Percentiles rank a stretch among this genome's conserved stretches.
Evolutionary conservation across 768 basidiomycete genomes (phyloP).

Genomic region (Podaxis sp.): DNA sequence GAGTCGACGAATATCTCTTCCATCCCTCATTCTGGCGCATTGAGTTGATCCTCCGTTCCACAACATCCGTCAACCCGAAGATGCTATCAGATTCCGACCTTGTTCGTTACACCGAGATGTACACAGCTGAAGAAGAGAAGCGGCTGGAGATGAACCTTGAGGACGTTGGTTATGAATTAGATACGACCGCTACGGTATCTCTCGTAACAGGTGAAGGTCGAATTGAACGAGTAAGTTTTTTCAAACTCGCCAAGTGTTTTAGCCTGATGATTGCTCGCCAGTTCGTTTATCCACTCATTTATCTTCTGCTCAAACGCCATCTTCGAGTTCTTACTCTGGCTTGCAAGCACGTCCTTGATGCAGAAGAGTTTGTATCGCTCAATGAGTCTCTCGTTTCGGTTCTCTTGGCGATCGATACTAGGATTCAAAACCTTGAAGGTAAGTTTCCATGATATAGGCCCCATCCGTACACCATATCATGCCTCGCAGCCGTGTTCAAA

Average conservation of each 20-base stretch:
- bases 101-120: conserved; percentile 27
- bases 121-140: conserved; percentile 28
- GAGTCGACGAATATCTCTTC: conserved; percentile 33
- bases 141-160: conserved; percentile 27
- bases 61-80: conserved; percentile 27
- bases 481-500: conserved; percentile 31
- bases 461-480: neutral
- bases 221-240: conserved; percentile 32
- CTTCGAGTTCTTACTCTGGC: conserved; percentile 31
- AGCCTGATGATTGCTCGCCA: conserved; percentile 13
- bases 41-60: conserved; percentile 33
- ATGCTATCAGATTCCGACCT: conserved; percentile 28
- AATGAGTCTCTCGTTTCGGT: conserved; percentile 32
- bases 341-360: conserved; percentile 33
- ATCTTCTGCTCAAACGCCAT: conserved; percentile 32
- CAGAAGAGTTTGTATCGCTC: conserved; percentile 28
- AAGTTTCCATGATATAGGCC: neutral
- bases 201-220: conserved; percentile 35
- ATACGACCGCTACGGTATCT: conserved; percentile 31
- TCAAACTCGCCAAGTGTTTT: too few relatives aligned
- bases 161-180: conserved; percentile 31
- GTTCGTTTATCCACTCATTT: conserved; percentile 35
- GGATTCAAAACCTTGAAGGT: conserved; percentile 34
- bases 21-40: conserved; percentile 34
- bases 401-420: conserved; percentile 28